Percentiles rank a stretch among this genome's conserved stretches.
Evolutionary conservation across 2,329 filamentous ascomycete genomes (phyloP).

Genomic region (Fusarium illudens): DNA sequence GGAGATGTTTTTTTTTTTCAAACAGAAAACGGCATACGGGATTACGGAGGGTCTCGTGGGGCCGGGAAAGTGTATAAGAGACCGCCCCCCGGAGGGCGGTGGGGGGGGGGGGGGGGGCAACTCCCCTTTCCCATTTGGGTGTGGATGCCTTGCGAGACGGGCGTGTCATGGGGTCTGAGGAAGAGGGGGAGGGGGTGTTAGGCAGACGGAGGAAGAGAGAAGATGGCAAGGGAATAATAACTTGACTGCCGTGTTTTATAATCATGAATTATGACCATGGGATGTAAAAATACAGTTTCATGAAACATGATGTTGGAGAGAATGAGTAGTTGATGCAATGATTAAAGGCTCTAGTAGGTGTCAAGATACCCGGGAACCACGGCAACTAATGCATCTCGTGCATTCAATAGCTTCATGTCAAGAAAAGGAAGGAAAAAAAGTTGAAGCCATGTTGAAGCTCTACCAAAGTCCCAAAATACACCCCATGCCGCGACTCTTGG

Average conservation of each 20-base stretch:
- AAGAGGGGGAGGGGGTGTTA: not conserved
- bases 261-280: not conserved
- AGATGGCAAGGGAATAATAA: not conserved
- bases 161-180: slow-evolving; percentile 25
- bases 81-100: no score
- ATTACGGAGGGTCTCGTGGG: no score
- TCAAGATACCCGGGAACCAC: not conserved
- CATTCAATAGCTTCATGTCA: no score
- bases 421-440: no score
- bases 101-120: no score
- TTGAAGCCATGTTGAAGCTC: slow-evolving; percentile 10
- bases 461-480: slow-evolving; percentile 29
- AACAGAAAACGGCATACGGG: no score
- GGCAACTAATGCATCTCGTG: not conserved
- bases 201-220: slow-evolving; percentile 15
- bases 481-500: slow-evolving; percentile 26
- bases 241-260: not conserved
- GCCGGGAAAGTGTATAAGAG: no score
- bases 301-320: not conserved
- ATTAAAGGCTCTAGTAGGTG: not conserved
- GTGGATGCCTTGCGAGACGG: slow-evolving; percentile 21
- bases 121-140: slow-evolving; percentile 2
- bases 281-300: not conserved
- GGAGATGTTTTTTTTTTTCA: no score
- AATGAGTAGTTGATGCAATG: not conserved